Evolutionary conservation across 352 stramenopile genomes (phyloP), one percentile per base, ranked within the genome.

Genomic region (Phytophthora pistaciae): DNA sequence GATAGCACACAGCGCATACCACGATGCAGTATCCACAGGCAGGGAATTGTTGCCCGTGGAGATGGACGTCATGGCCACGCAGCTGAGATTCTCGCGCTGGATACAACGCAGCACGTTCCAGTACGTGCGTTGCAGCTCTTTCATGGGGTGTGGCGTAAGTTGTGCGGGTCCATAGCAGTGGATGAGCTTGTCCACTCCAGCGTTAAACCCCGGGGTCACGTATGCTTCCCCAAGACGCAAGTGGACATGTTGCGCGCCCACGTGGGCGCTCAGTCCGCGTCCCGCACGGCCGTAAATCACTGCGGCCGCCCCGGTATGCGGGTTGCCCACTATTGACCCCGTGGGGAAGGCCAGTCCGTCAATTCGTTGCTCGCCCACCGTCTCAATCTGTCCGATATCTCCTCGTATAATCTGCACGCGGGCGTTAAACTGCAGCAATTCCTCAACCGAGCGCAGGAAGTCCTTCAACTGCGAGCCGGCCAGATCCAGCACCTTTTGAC

Each of bases 21-120:
- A 68, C 7, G 85, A 76, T 10, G 68, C 77, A 36, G 65, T 49
- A 9, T 77, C 72, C 3, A 70, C 56, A 9, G 83, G 81, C 8
- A 92, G 31, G 1, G 79, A 75, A 46, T 91, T 79, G 50, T 84
- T 89, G 2, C 87, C 84, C 0, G 87, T 93, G 1, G 87, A 91
- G 57, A 94, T 91, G 20, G 87, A 93, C 38, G 78, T 64, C 46
- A 92, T 68, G 7, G 82, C 84, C 3, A 94, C 72, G 56, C 84
- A 92, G 31, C 56, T 54, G 1, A 89, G 63, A 23, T 82, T 74
- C 52, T 88, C 79, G 21, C 60, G 57, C n/a, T 82, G 60, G 8
- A 80, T 75, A 1, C 71, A 78, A 7, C 60, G 48, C 55, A 91
- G 60, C 3, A 87, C 62, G 50, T 55, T 89, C 53, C 70, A 63